These are phyloP conservation scores for Ziziphus jujuba DNA, from an alignment of 306 rosid species.

Conservation along the genomic window DNA sequence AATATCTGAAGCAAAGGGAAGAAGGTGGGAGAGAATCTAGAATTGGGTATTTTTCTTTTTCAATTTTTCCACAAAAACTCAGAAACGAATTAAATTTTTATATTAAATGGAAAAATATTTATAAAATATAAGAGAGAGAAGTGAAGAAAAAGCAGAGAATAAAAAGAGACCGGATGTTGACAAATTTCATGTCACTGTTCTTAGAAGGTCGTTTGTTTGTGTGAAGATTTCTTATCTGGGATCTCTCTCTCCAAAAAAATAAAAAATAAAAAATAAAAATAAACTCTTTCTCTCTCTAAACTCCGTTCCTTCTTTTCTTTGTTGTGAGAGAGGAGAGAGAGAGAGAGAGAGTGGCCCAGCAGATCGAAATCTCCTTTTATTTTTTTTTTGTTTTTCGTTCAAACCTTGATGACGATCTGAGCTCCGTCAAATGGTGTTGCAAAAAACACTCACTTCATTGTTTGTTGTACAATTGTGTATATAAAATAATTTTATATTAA, in stretches of 20 bases:
- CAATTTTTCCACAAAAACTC: conserved; percentile 39
- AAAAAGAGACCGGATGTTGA: conserved; percentile 99
- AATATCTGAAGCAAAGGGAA: conserved; percentile 44
- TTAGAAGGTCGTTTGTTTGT: conserved; percentile 95
- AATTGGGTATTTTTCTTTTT: conserved; percentile 48
- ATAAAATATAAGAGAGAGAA: conserved; percentile 38
- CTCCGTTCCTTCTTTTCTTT: conserved; percentile 12
- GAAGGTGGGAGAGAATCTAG: conserved; percentile 77
- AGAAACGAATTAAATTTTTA: conserved; percentile 25
- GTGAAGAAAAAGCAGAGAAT: conserved; percentile 91
- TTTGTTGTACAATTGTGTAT: conserved; percentile 37
- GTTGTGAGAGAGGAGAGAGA: conserved; percentile 31
- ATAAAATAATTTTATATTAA: background rate
- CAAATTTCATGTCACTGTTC: conserved; percentile 99
- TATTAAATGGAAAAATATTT: conserved; percentile 11
- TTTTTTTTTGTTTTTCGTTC: conserved; percentile 31
- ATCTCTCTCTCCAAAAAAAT: conserved; percentile 66
- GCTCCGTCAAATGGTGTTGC: conserved; percentile 66
- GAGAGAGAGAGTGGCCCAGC: conserved; percentile 76
- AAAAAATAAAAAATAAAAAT: conserved; percentile 4
- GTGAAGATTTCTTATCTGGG: conserved; percentile 98
- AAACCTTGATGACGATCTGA: conserved; percentile 65
- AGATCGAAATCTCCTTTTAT: conserved; percentile 81
- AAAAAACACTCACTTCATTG: conserved; percentile 46
- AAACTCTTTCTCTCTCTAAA: conserved; percentile 41